phyloP scores from a whole-genome alignment of 2,329 filamentous ascomycete species.

The Aciculosporium take region DNA sequence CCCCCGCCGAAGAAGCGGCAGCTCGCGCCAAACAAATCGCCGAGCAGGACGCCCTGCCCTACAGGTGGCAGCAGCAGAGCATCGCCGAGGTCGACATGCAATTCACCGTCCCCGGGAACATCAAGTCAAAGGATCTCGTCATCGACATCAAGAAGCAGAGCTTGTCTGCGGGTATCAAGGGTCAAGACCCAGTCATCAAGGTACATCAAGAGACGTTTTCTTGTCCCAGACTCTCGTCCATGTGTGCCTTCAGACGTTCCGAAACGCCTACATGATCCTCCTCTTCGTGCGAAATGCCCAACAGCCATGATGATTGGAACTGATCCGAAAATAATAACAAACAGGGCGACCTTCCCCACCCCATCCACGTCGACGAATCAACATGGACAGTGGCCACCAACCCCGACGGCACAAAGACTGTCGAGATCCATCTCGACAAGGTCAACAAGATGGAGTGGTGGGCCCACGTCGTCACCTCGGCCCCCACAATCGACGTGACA shows the following conservation, averaged over 20 bases:
- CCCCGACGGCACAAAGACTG: slow-evolving; percentile 48
- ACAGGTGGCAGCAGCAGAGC: slow-evolving; percentile 95
- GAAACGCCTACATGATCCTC: not conserved
- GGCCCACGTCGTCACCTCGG: slow-evolving; percentile 74
- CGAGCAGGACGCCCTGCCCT: slow-evolving; percentile 83
- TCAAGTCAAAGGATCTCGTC: slow-evolving; percentile 72
- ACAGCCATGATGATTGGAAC: slow-evolving; percentile 1
- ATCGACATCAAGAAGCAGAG: slow-evolving; percentile 69
- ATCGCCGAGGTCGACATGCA: slow-evolving; percentile 78
- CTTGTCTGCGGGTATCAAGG: slow-evolving; percentile 72
- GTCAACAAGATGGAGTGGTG: slow-evolving; percentile 97
- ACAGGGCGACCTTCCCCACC: slow-evolving; percentile 72
- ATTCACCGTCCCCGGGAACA: slow-evolving; percentile 62
- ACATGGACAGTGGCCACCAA: slow-evolving; percentile 81
- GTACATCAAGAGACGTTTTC: slow-evolving; percentile 39
- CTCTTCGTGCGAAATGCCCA: not conserved
- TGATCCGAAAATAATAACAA: not conserved
- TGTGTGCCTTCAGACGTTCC: not conserved
- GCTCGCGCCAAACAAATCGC: slow-evolving; percentile 58
- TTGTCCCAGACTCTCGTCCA: not conserved
- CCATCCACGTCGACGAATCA: slow-evolving; percentile 70
- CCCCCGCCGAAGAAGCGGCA: slow-evolving; percentile 42
- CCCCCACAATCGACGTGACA: slow-evolving; percentile 84
- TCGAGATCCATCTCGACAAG: slow-evolving; percentile 88
- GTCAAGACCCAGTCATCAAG: slow-evolving; percentile 69